Percentiles rank a stretch among this genome's conserved stretches.
Conservation (phyloP, 257 asterid species). For the Rauvolfia tetraphylla region DNA sequence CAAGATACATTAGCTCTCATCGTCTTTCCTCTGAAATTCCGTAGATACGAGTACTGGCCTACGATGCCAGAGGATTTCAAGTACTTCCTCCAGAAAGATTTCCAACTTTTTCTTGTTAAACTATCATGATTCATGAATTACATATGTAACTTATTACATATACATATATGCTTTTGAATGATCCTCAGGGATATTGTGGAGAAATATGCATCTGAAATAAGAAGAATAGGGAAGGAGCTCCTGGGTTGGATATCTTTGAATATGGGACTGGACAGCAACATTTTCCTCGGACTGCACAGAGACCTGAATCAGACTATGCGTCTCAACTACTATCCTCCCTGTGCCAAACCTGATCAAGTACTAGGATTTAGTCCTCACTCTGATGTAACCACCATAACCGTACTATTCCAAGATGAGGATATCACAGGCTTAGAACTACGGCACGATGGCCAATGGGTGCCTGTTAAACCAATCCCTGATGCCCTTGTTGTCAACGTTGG, state of each 20-base stretch:
- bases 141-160: too few relatives aligned
- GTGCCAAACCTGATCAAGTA: conserved; percentile 42
- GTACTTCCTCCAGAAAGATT: too few relatives aligned
- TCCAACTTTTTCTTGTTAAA: too few relatives aligned
- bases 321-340: conserved; percentile 40
- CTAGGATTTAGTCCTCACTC: conserved; percentile 49
- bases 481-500: conserved; percentile 43
- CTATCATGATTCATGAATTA: too few relatives aligned
- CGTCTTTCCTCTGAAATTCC: conserved; percentile 22
- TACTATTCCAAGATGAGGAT: conserved; percentile 37
- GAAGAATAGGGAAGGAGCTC: conserved; percentile 34
- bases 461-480: conserved; percentile 36
- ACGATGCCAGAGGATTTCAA: conserved; percentile 34
- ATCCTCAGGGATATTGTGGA: conserved; percentile 34
- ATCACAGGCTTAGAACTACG: conserved; percentile 32
- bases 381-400: conserved; percentile 33
- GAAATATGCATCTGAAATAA: conserved; percentile 30
- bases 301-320: conserved; percentile 33
- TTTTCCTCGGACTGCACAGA: conserved; percentile 28
- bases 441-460: conserved; percentile 42
- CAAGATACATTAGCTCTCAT: conserved; percentile 37
- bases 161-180: too few relatives aligned
- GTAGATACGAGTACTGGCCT: conserved; percentile 44
- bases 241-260: conserved; percentile 29
- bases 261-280: conserved; percentile 29